Base-by-base conservation (phyloP, 352 stramenopile species). In the Phytophthora citrophthora region DNA sequence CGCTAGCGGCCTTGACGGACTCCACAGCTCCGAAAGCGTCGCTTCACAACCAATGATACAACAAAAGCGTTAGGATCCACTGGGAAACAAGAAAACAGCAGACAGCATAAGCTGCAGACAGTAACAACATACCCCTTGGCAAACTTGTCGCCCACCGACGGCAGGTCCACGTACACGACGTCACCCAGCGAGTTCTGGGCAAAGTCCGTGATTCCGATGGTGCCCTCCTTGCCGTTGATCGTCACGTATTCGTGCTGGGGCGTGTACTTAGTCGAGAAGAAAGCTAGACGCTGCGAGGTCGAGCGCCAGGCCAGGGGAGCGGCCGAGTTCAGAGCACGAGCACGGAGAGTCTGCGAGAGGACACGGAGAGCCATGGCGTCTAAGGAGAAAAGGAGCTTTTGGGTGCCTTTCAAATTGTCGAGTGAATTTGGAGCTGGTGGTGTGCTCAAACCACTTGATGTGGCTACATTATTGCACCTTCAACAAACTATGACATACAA, bases 1-100 rank as follows among this genome's bases (percentile, higher is more conserved):
- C 97, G 26, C 89, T 98, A 23, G 97, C 97, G 45, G 97, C 97
- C 88, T 99, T 99, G 48, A 99, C 97, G 24, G 97, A 99, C 82
- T 99, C 97, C 4, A 99, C 97, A 40, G 92, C 95, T 60, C 95
- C 97, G 74, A 99, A 99, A 29, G 79, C 72, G 29, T 99, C 89
- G 40, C 90, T 97, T 49, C 16, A 56, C 20, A 50, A 45, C 39
- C 24, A 62, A 45, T 47, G n/a, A 64, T 49, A 79, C 53, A 57
- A 6, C 23, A 41, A 10, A 7, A 67, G 48, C 39, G 13, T 69
- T 16, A 71, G 52, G 12, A 70, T 54, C 16, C 39, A 45, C 20
- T 11, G 11, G 16, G 1, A 10, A 54, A 9, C 29, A 40, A 18
- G 4, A 8, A 34, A 8, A 34, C 29, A 34, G 9, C 29, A 34